These are phyloP conservation scores for Myxozyma melibiosi DNA, from an alignment of 805 yeast species.

Conservation along the genomic window DNA sequence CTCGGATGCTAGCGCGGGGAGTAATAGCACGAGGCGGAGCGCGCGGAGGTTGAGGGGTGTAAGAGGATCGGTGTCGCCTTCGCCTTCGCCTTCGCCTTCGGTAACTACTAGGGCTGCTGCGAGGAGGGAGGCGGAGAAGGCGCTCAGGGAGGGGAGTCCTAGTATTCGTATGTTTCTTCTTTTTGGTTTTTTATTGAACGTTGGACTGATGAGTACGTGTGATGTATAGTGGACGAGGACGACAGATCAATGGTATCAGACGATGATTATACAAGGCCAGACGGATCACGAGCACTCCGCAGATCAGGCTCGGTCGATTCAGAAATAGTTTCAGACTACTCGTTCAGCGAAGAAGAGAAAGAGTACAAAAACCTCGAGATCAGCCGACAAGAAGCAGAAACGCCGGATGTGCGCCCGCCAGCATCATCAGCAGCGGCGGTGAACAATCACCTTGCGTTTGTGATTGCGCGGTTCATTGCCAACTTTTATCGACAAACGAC, in stretches of 20 bases:
- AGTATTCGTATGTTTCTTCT: no score
- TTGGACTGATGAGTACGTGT: no score
- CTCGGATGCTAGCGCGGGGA: no score
- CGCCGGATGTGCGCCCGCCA: no score
- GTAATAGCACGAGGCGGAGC: no score
- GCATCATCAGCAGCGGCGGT: background rate
- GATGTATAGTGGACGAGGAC: no score
- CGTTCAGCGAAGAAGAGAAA: conserved; percentile 22
- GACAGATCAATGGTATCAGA: no score
- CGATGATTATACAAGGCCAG: no score
- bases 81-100: background rate
- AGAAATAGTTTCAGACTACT: conserved; percentile 10
- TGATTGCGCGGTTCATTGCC: background rate
- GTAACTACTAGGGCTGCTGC: background rate
- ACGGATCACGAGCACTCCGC: no score
- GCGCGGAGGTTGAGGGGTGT: background rate
- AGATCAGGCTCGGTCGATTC: no score
- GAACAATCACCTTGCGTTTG: conserved; percentile 1
- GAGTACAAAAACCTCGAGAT: conserved; percentile 7
- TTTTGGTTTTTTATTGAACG: no score
- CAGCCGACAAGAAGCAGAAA: background rate
- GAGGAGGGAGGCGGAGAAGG: background rate
- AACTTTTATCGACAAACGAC: conserved; percentile 5
- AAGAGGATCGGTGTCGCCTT: background rate
- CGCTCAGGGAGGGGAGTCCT: no score